phyloP scores from a whole-genome alignment of 768 basidiomycete species.

The Fistulinella prunicolor region DNA sequence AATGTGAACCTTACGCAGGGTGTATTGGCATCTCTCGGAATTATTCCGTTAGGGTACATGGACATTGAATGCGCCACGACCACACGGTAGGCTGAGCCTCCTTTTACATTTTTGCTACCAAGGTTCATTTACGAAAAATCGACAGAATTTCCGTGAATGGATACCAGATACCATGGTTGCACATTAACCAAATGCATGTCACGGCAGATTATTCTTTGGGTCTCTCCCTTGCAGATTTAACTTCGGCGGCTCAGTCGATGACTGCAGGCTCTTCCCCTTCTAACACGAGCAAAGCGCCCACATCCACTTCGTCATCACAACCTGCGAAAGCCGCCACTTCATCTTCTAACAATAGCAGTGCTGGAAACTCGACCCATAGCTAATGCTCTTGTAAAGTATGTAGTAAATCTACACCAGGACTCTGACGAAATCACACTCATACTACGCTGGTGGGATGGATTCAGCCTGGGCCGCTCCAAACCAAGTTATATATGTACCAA shows the following conservation, averaged over 20 bases:
- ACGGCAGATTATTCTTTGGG: slow-evolving; percentile 44
- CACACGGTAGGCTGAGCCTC: slow-evolving; percentile 25
- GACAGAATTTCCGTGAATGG: slow-evolving; percentile 47
- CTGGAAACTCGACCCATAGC: too few relatives aligned
- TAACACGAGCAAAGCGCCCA: background rate
- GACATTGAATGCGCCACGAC: slow-evolving; percentile 54
- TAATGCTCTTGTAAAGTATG: too few relatives aligned
- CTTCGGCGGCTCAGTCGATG: slow-evolving; percentile 13
- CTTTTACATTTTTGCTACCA: background rate
- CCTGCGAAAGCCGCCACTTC: too few relatives aligned
- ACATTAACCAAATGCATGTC: slow-evolving; percentile 51
- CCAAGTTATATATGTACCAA: too few relatives aligned
- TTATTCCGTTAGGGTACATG: slow-evolving; percentile 52
- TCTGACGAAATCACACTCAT: too few relatives aligned
- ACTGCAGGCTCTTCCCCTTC: background rate
- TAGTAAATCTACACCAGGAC: too few relatives aligned
- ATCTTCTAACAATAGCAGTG: too few relatives aligned
- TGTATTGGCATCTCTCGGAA: slow-evolving; percentile 50
- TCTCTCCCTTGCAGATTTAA: slow-evolving; percentile 17
- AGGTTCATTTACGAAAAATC: background rate
- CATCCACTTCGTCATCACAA: background rate
- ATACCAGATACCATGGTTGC: slow-evolving; percentile 65
- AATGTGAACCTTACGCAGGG: slow-evolving; percentile 62
- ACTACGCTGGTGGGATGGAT: too few relatives aligned
- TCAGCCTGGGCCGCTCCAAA: too few relatives aligned